Base-by-base conservation (phyloP, 2,329 filamentous ascomycete genomes). In the Penicillium sp. region DNA sequence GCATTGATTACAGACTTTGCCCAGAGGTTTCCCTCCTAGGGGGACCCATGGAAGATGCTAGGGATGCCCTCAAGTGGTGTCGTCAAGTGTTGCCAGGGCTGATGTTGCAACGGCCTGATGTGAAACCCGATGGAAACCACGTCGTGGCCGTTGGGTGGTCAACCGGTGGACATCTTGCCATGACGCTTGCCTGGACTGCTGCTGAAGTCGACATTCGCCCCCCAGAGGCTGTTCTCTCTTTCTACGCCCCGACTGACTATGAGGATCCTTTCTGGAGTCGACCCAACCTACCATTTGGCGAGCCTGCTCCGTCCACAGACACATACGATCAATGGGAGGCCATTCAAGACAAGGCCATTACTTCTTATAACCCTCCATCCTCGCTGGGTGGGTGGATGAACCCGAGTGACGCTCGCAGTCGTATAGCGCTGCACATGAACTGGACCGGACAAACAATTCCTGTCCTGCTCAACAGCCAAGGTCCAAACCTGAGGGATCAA, bases 1-100 rank as follows among this genome's bases (percentile, higher is more conserved):
- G 76, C 55, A 49, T 82, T 0, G 81, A 83, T 59, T 80, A 83
- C 56, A 67, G 79, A 0, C 71, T 83, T 1, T 82, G 79, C 47
- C 80, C 81, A 0, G 79, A 83, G 49, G 63, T 73, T 1, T 74
- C 58, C 5, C 56, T 83, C 1, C 8, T 66, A 3, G 73, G 80
- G 1, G 81, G 81, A 0, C 70, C 80, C 0, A 75, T 82, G 62
- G 51, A 54, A 1, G 80, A 82, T 54, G 65, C 73, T 0, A 57
- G 65, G 22, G 74, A 79, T 54, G 79, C 77, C 2, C 40, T 57
- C 4, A 13, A 2, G 1, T 57, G 55, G 55, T 40, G 18, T 21
- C 55, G 47, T 1, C 1, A 18, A 2, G 27, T 10, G 1, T 32
- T 57, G 1, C 76, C 76, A 1, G 5, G 34, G 0, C 10, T 75